Conservation (phyloP, 1,284 basidiomycete genomes). For the Tranzscheliella williamsii region DNA sequence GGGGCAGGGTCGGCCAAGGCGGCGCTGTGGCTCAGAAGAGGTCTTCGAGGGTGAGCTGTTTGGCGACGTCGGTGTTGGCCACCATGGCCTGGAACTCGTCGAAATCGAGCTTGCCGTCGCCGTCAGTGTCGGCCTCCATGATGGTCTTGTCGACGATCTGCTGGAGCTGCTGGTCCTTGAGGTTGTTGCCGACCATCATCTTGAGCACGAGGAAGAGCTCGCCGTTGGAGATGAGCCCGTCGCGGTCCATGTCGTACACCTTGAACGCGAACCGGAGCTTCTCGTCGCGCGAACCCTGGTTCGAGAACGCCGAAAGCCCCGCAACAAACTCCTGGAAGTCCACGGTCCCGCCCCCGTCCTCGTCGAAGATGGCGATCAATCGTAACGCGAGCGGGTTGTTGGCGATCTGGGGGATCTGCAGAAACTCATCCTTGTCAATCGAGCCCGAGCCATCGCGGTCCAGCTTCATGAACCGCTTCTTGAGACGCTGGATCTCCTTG, state of each 20-base stretch:
- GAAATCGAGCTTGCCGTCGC: constrained; percentile 92
- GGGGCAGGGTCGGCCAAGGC: no score
- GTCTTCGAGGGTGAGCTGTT: constrained; percentile 96
- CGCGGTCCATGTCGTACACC: constrained; percentile 97
- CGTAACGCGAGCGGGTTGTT: constrained; percentile 94
- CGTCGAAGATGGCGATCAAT: constrained; percentile 99
- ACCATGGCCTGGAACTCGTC: constrained; percentile 97
- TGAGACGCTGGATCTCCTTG: constrained; percentile 70
- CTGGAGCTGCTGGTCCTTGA: constrained; percentile 98
- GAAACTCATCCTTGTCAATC: constrained; percentile 97
- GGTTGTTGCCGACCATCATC: constrained; percentile 99
- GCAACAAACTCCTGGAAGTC: constrained; percentile 99
- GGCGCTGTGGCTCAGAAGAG: constrained; percentile 8
- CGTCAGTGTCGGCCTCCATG: constrained; percentile 98
- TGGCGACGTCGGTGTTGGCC: constrained; percentile 94
- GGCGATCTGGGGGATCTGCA: constrained; percentile 97
- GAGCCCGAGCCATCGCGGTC: constrained; percentile 97
- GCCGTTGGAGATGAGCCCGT: constrained; percentile 97
- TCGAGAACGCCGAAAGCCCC: constrained; percentile 94
- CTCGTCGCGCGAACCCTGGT: constrained; percentile 91
- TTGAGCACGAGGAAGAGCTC: constrained; percentile 97
- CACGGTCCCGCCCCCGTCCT: constrained; percentile 96
- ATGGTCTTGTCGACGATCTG: constrained; percentile 99
- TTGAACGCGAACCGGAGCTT: constrained; percentile 97
- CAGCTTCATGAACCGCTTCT: constrained; percentile 99